Percentiles rank a stretch among this genome's conserved stretches.
These are phyloP conservation scores for Didymella segeticola DNA, from an alignment of 2,329 filamentous ascomycete genomes.

Conservation along the genomic window DNA sequence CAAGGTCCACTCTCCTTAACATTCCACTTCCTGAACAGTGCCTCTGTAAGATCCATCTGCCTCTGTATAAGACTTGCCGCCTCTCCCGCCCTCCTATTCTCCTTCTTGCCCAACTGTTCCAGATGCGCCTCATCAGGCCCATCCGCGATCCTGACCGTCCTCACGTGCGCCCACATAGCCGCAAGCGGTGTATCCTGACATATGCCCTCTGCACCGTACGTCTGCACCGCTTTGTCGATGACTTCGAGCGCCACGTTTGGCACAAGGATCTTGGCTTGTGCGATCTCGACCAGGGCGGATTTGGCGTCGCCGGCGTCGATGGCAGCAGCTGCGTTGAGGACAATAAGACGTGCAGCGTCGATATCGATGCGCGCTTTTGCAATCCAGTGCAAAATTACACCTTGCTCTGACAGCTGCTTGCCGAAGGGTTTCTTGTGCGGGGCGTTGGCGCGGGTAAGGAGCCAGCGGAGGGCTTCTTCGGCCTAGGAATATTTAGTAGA, in stretches of 20 bases:
- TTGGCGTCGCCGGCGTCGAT: conserved; percentile 89
- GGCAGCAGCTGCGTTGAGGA: conserved; percentile 90
- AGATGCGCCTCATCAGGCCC: conserved; percentile 87
- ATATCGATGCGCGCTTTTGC: conserved; percentile 90
- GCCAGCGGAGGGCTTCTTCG: conserved; percentile 88
- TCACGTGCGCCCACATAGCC: conserved; percentile 75
- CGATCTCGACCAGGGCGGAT: conserved; percentile 85
- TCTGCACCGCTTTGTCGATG: conserved; percentile 90
- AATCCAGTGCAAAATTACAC: conserved; percentile 78
- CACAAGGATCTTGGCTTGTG: conserved; percentile 88
- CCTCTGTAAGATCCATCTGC: conserved; percentile 68
- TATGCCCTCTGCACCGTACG: conserved; percentile 85
- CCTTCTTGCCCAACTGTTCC: conserved; percentile 76
- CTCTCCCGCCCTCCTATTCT: conserved; percentile 70
- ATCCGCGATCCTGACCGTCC: conserved; percentile 83
- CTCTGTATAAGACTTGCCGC: conserved; percentile 64
- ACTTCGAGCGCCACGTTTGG: conserved; percentile 80
- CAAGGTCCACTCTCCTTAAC: conserved; percentile 22
- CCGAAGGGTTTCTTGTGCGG: conserved; percentile 86
- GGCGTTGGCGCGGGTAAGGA: conserved; percentile 92
- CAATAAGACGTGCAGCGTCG: conserved; percentile 83
- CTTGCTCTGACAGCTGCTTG: conserved; percentile 82
- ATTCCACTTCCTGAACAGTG: conserved; percentile 66
- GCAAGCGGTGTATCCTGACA: conserved; percentile 89
- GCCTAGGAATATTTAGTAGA: conserved; percentile 55